phyloP scores from a whole-genome alignment of 139 green algal species.

The Chlorella sp. region DNA sequence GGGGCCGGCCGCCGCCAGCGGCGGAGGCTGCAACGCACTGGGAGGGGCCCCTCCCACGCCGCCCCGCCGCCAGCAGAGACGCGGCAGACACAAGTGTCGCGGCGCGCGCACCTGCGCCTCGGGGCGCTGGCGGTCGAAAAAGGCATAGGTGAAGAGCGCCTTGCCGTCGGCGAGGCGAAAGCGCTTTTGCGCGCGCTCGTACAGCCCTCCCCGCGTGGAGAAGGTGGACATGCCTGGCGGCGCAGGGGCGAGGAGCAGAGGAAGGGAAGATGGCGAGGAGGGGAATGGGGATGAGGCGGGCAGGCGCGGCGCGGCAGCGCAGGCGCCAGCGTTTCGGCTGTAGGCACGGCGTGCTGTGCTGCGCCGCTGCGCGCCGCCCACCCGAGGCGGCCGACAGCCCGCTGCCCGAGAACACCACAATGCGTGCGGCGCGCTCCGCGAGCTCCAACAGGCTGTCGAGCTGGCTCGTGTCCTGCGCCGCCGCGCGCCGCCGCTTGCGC shows the following conservation, averaged over 20 bases:
- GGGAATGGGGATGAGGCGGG: background rate
- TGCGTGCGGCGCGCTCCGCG: constrained; percentile 6
- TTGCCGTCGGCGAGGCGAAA: constrained; percentile 85
- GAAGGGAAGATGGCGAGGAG: too few relatives aligned
- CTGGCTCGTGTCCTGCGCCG: too few relatives aligned
- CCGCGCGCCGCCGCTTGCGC: background rate
- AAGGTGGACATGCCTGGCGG: constrained; percentile 90
- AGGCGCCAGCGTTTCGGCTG: background rate
- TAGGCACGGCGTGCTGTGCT: background rate
- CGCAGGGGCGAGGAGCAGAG: background rate
- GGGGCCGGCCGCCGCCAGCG: too few relatives aligned
- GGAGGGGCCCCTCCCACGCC: too few relatives aligned
- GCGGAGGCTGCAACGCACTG: too few relatives aligned
- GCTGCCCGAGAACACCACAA: constrained; percentile 86
- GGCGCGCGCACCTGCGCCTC: constrained; percentile 19
- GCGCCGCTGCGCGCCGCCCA: constrained; percentile 16
- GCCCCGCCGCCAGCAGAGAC: too few relatives aligned
- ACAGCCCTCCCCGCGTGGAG: constrained; percentile 81
- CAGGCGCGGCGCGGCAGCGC: background rate
- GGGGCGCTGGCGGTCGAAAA: constrained; percentile 64
- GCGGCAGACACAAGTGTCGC: too few relatives aligned
- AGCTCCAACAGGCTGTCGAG: constrained; percentile 12
- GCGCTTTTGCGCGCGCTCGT: constrained; percentile 75
- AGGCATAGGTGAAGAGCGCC: constrained; percentile 86
- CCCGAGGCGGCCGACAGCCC: constrained; percentile 80